These are phyloP conservation scores for Dipodascopsis uninucleata DNA, from an alignment of 805 yeast species.

Conservation along the genomic window DNA sequence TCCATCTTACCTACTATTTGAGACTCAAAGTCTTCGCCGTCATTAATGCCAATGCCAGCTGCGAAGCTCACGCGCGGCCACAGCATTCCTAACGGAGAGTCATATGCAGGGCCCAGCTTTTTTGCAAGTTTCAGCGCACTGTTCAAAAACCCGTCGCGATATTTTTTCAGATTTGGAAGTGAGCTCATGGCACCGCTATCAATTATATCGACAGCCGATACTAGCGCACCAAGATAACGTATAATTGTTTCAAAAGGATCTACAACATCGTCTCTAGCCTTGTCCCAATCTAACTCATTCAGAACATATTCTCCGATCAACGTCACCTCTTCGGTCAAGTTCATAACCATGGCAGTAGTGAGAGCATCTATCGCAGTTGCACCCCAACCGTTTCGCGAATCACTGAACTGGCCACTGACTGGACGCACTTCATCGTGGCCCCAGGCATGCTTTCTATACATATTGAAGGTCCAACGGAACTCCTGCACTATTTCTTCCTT, in stretches of 20 bases:
- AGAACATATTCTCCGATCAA: conserved; percentile 36
- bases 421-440: conserved; percentile 43
- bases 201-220: conserved; percentile 45
- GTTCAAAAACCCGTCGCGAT: conserved; percentile 28
- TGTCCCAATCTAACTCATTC: conserved; percentile 37
- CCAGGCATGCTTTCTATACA: conserved; percentile 31
- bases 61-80: conserved; percentile 29
- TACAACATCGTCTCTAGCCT: conserved; percentile 38
- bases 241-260: conserved; percentile 43
- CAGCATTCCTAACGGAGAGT: conserved; percentile 48
- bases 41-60: conserved; percentile 9
- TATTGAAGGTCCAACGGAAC: conserved; percentile 19
- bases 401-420: conserved; percentile 30
- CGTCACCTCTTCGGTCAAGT: conserved; percentile 35
- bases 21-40: neutral
- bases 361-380: conserved; percentile 44
- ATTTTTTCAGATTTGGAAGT: neutral
- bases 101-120: conserved; percentile 45
- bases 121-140: conserved; percentile 42
- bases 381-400: conserved; percentile 45
- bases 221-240: conserved; percentile 43
- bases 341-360: conserved; percentile 43
- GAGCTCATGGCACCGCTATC: conserved; percentile 32
- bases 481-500: no score
- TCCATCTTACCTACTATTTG: neutral